A percentile compares a stretch with the other conserved stretches of the same genome.
These are phyloP conservation scores for Coemansia sp. DNA, from an alignment of 192 early-diverging fungal genomes.

Conservation along the genomic window DNA sequence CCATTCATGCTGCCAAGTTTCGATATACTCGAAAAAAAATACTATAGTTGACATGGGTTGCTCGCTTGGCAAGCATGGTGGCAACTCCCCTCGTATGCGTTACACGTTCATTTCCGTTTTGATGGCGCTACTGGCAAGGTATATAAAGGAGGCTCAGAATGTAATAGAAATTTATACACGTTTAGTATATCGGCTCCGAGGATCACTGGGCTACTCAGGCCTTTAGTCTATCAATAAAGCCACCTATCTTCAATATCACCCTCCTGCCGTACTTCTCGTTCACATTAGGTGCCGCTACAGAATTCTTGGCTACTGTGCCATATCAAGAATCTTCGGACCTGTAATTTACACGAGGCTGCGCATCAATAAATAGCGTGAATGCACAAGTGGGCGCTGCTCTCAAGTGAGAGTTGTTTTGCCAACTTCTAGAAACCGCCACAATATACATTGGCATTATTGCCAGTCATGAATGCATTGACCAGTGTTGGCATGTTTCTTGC, in stretches of 20 bases:
- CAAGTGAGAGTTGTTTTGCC: not conserved
- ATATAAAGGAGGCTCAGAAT: not conserved
- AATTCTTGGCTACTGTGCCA: not conserved
- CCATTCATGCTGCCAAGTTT: not conserved
- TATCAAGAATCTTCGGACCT: not conserved
- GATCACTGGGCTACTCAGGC: not conserved
- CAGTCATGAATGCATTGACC: conserved; percentile 4
- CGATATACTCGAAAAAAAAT: not conserved
- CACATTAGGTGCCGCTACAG: not conserved
- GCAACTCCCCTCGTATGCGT: not conserved
- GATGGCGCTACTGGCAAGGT: not conserved
- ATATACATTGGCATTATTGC: not conserved
- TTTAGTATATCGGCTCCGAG: not conserved
- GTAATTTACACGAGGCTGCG: not conserved
- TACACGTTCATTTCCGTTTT: not conserved
- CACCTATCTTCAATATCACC: not conserved
- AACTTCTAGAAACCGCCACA: conserved; percentile 1
- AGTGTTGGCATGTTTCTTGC: not conserved
- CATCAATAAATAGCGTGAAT: not conserved
- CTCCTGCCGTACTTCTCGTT: not conserved
- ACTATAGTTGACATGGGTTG: not conserved
- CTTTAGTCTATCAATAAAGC: not conserved
- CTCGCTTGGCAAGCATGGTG: not conserved
- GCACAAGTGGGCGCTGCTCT: not conserved
- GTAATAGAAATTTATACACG: not conserved